Evolutionary conservation across 208 protist genomes (phyloP).

Genomic region (Trypanosoma vivax): DNA sequence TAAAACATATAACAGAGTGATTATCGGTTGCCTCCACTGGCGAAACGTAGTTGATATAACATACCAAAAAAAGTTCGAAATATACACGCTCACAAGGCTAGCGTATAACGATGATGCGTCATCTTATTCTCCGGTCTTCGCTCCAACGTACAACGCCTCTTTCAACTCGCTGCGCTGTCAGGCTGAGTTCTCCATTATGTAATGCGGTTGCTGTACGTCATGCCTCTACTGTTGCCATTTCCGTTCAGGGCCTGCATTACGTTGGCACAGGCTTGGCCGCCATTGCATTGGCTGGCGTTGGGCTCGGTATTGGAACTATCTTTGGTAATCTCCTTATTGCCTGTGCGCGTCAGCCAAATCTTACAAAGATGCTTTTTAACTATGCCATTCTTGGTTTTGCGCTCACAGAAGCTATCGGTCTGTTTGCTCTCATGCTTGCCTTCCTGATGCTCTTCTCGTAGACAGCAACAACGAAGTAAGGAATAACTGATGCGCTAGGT

Average conservation of each 20-base stretch:
- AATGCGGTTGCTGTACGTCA: conserved; percentile 34
- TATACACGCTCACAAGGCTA: background rate
- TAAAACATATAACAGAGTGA: too few relatives aligned
- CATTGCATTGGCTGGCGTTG: conserved; percentile 86
- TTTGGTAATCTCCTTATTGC: conserved; percentile 82
- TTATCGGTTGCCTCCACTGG: too few relatives aligned
- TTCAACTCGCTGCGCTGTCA: conserved; percentile 9
- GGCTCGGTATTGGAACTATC: conserved; percentile 88
- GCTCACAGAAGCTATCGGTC: conserved; percentile 87
- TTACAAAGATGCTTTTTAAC: conserved; percentile 90
- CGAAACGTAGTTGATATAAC: too few relatives aligned
- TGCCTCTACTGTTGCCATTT: conserved; percentile 82
- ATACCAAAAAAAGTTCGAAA: too few relatives aligned
- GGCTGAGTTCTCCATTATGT: conserved; percentile 23
- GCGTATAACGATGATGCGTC: conserved; percentile 72
- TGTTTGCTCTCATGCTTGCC: conserved; percentile 88
- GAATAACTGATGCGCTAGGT: background rate
- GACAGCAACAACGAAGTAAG: conserved; percentile 8
- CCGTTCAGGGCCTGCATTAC: conserved; percentile 88
- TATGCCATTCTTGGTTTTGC: conserved; percentile 91
- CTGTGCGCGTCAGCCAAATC: conserved; percentile 85
- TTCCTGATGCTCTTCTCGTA: conserved; percentile 93
- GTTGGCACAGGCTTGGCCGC: conserved; percentile 86
- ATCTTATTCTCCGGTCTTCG: conserved; percentile 52
- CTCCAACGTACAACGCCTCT: conserved; percentile 37